Evolutionary conservation across 1,284 basidiomycete species (phyloP), one percentile per base, ranked within the genome.

Genomic region (Pascua guehoae): DNA sequence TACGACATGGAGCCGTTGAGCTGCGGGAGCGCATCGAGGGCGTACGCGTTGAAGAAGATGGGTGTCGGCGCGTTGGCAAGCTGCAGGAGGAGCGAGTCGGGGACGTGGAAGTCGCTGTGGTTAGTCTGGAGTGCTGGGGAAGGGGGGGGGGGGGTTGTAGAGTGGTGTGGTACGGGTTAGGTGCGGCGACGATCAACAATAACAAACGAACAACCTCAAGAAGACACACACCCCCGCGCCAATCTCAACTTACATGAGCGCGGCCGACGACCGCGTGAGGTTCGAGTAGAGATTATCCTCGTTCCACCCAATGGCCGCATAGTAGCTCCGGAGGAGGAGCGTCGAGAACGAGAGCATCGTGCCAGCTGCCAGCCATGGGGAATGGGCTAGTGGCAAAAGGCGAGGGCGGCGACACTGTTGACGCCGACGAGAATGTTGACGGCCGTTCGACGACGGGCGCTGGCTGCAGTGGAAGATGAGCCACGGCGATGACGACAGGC

Each of bases 201-300:
- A 62, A 10, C 64, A 52, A 2, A 9, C n/a, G n/a, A n/a, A 4
- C n/a, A 14, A n/a, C n/a, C n/a, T n/a, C n/a, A n/a, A 36, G 11
- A 24, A 8, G 8, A 32, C n/a, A n/a, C n/a, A n/a, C n/a, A n/a
- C n/a, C n/a, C n/a, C n/a, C n/a, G n/a, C n/a, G n/a, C n/a, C n/a
- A n/a, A n/a, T n/a, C n/a, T n/a, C 18, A 32, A 14, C 17, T 17
- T 4, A 12, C 14, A 7, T 17, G 14, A 2, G 44, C 46, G 24
- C 61, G 92, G 84, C 87, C 1, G 91, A 94, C 41, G 91, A 89
- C 44, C 90, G 84, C 7, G 91, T 97, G 41, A 98, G 73, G 67
- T 95, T 91, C 7, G 88, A 86, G 71, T 93, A 97, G 8, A 94
- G 82, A 71, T 94, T 94, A 77, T 97, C 92, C 74, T 95, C 90